A percentile compares a stretch with the other conserved stretches of the same genome.
Conservation (phyloP, 495 filamentous ascomycete species). For the Penicillium cataractarum region DNA sequence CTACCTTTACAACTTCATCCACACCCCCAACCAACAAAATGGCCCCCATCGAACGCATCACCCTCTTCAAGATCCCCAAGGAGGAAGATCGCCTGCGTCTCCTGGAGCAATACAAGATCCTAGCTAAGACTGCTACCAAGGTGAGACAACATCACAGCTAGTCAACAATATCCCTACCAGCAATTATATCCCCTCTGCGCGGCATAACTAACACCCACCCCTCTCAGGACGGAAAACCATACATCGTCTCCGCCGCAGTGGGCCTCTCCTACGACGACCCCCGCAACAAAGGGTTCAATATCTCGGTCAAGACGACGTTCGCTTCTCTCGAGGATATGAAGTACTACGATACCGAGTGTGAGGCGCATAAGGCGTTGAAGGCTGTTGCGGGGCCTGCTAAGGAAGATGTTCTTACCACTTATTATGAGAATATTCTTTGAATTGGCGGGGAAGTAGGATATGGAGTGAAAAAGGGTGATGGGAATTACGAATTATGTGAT, state of each 20-base stretch:
- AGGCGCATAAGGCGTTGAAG: constrained; percentile 65
- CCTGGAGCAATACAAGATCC: constrained; percentile 52
- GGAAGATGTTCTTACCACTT: constrained; percentile 53
- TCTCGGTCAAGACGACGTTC: constrained; percentile 63
- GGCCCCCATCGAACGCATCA: constrained; percentile 57
- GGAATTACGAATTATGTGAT: not conserved
- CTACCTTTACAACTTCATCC: not conserved
- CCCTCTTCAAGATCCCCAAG: constrained; percentile 62
- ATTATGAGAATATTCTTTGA: constrained; percentile 50
- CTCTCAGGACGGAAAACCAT: constrained; percentile 66
- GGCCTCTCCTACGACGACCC: constrained; percentile 53
- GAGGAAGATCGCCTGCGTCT: constrained; percentile 46
- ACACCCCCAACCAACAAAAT: constrained; percentile 26
- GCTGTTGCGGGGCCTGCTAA: constrained; percentile 40
- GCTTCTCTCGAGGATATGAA: constrained; percentile 67
- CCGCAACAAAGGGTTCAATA: constrained; percentile 64
- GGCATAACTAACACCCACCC: not conserved
- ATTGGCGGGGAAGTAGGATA: not conserved
- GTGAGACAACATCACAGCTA: constrained; percentile 26
- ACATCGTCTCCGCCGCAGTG: constrained; percentile 57
- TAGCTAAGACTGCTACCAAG: constrained; percentile 56
- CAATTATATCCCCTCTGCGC: not conserved
- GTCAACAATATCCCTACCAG: not conserved
- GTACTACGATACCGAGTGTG: constrained; percentile 68
- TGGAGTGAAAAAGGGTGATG: not conserved